Conservation (phyloP, 306 rosid species). For the Sindora glabra region DNA sequence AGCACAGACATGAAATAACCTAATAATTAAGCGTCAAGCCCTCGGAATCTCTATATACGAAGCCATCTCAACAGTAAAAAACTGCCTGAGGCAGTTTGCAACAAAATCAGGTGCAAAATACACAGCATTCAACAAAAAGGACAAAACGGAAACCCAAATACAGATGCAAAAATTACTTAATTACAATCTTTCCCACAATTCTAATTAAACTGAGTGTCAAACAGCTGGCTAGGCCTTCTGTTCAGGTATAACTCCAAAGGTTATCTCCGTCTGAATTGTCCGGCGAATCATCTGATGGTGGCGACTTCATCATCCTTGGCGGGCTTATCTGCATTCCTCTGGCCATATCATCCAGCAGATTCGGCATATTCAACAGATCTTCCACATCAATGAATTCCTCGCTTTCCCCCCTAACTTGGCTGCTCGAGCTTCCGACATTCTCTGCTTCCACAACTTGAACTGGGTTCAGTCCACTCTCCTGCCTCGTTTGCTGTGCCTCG, state of each 20-base stretch:
- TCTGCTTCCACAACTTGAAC: too few relatives aligned
- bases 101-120: too few relatives aligned
- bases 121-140: too few relatives aligned
- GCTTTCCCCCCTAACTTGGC: neutral
- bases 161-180: neutral
- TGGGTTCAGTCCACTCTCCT: neutral
- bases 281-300: constrained; percentile 29
- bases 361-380: constrained; percentile 48
- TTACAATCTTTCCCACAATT: neutral
- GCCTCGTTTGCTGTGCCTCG: constrained; percentile 8
- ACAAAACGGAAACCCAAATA: neutral
- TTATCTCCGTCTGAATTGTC: constrained; percentile 31
- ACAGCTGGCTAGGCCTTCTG: neutral
- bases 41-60: neutral
- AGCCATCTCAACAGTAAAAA: neutral
- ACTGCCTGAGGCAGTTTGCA: neutral
- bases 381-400: constrained; percentile 41
- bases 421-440: neutral
- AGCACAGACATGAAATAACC: too few relatives aligned
- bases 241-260: constrained; percentile 35
- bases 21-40: neutral
- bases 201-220: neutral
- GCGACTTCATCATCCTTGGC: constrained; percentile 30
- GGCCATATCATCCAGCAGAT: constrained; percentile 46
- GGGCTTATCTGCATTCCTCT: constrained; percentile 60